A percentile compares a stretch with the other conserved stretches of the same genome.
These are phyloP conservation scores for Craterostigma plantagineum DNA, from an alignment of 257 asterid genomes.

Conservation along the genomic window DNA sequence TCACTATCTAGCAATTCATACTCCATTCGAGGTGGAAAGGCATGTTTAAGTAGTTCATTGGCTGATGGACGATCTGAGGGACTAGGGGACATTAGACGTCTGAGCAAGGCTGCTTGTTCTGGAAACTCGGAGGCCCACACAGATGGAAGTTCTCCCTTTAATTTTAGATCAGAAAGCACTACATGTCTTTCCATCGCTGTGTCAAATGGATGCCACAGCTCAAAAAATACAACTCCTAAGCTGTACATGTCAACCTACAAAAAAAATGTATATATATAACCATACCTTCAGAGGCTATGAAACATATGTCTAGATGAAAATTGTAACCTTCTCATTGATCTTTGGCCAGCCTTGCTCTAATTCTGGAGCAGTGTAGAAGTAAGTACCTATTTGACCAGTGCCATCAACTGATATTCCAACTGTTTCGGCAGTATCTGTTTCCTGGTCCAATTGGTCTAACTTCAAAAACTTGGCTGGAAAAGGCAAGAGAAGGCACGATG, in stretches of 20 bases:
- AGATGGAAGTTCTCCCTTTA: slow-evolving; percentile 77
- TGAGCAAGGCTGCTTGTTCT: slow-evolving; percentile 71
- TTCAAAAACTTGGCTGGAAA: slow-evolving; percentile 80
- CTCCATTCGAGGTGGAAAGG: slow-evolving; percentile 91
- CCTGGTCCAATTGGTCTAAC: slow-evolving; percentile 93
- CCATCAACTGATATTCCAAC: slow-evolving; percentile 72
- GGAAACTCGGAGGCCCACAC: slow-evolving; percentile 62
- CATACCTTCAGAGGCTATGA: slow-evolving; percentile 4
- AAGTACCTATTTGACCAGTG: slow-evolving; percentile 93
- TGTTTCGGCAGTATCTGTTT: slow-evolving; percentile 50
- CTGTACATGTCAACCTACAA: slow-evolving; percentile 96
- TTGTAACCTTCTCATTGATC: slow-evolving; percentile 79
- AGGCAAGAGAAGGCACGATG: slow-evolving; percentile 4
- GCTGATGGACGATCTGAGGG: slow-evolving; percentile 97
- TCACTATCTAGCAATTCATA: slow-evolving; percentile 75
- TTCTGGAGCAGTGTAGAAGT: slow-evolving; percentile 96
- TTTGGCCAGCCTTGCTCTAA: slow-evolving; percentile 97
- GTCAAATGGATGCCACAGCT: slow-evolving; percentile 94
- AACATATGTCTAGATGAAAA: slow-evolving; percentile 6
- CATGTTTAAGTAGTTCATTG: slow-evolving; percentile 72
- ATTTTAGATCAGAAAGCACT: slow-evolving; percentile 71
- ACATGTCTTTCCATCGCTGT: slow-evolving; percentile 94
- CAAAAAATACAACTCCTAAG: slow-evolving; percentile 83
- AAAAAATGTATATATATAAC: slow-evolving; percentile 7
- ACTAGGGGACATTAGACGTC: slow-evolving; percentile 56